Conservation (phyloP, 371 early-diverging fungal species). For the Haplosporangium sp. region DNA sequence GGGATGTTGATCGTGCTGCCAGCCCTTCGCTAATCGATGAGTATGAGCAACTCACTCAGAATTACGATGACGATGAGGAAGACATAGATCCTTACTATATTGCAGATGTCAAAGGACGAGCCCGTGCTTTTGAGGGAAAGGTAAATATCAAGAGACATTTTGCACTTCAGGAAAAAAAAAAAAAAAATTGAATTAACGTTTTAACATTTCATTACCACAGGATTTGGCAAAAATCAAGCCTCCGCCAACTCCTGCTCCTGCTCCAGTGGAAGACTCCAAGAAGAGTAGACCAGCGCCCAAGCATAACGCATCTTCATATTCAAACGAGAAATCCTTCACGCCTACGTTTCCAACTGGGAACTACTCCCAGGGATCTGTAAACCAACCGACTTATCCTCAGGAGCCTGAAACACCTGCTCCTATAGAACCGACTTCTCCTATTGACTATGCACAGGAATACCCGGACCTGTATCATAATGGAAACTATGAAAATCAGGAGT, state of each 20-base stretch:
- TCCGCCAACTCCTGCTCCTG: neutral
- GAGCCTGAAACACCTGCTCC: neutral
- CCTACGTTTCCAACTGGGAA: constrained; percentile 14
- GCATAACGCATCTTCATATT: constrained; percentile 21
- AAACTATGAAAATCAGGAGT: constrained; percentile 8
- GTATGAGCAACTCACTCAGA: constrained; percentile 15
- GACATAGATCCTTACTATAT: constrained; percentile 48
- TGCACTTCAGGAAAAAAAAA: no score
- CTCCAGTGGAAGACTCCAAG: constrained; percentile 11
- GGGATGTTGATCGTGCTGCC: constrained; percentile 8
- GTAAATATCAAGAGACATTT: constrained; percentile 23
- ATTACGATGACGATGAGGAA: constrained; percentile 34
- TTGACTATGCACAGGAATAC: constrained; percentile 2
- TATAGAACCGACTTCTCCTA: neutral
- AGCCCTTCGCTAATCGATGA: constrained; percentile 7
- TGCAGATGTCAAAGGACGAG: constrained; percentile 34
- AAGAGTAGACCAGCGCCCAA: constrained; percentile 19
- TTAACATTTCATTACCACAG: constrained; percentile 1
- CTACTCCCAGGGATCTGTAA: constrained; percentile 6
- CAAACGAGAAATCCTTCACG: constrained; percentile 17
- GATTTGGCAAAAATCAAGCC: constrained; percentile 12
- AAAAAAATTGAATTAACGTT: no score
- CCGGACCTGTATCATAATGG: neutral
- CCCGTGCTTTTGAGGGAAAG: constrained; percentile 48
- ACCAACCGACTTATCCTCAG: constrained; percentile 2